A percentile compares a stretch with the other conserved stretches of the same genome.
Evolutionary conservation across 2,329 filamentous ascomycete species (phyloP).

Genomic region (Bipolaris bicolor): DNA sequence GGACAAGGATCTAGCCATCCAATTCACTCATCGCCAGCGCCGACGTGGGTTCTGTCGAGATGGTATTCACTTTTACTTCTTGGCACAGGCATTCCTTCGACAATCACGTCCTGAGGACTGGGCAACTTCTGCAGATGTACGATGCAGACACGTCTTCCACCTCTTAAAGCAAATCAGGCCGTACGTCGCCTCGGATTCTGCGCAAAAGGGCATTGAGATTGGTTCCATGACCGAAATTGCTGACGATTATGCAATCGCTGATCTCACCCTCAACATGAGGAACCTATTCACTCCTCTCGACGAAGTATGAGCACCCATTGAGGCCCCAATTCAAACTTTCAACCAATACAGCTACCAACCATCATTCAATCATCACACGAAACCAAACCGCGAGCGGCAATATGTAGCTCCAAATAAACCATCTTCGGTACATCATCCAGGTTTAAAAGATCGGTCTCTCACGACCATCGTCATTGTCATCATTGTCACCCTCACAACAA

Average conservation of each 20-base stretch:
- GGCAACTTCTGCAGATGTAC: slow-evolving; percentile 62
- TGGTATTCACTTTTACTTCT: slow-evolving; percentile 74
- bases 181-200: slow-evolving; percentile 69
- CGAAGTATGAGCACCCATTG: slow-evolving; percentile 16
- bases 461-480: slow-evolving; percentile 16
- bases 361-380: slow-evolving; percentile 3
- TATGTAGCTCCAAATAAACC: slow-evolving; percentile 23
- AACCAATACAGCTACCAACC: slow-evolving; percentile 4
- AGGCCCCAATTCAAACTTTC: slow-evolving; percentile 2
- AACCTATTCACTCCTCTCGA: slow-evolving; percentile 69
- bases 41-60: slow-evolving; percentile 74
- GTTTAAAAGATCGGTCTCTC: slow-evolving; percentile 11
- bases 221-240: slow-evolving; percentile 73
- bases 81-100: slow-evolving; percentile 70
- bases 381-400: slow-evolving; percentile 8
- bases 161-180: slow-evolving; percentile 65
- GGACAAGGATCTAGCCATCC: slow-evolving; percentile 71
- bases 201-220: slow-evolving; percentile 68
- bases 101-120: slow-evolving; percentile 62
- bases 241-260: slow-evolving; percentile 66
- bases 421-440: slow-evolving; percentile 33
- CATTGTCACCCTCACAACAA: slow-evolving; percentile 11
- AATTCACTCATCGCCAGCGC: slow-evolving; percentile 67
- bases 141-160: slow-evolving; percentile 66
- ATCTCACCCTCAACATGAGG: slow-evolving; percentile 74